Evolutionary conservation across 371 early-diverging fungal genomes (phyloP).

Genomic region (Mortierella sp.): DNA sequence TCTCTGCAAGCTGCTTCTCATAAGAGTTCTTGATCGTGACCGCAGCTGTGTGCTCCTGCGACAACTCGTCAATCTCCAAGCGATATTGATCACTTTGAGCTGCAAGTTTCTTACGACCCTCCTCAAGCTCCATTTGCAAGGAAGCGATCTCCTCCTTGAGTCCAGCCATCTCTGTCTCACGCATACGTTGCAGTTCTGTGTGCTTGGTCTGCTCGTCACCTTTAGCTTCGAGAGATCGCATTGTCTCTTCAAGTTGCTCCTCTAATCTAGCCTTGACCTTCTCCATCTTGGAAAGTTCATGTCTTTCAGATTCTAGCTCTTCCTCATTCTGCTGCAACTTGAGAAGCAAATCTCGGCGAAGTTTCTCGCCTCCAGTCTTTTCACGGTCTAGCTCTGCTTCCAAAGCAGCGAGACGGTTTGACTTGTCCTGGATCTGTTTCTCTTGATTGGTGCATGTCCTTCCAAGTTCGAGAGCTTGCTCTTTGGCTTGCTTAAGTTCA

Average conservation of each 20-base stretch:
- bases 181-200: slow-evolving; percentile 74
- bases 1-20: slow-evolving; percentile 67
- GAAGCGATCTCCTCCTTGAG: slow-evolving; percentile 71
- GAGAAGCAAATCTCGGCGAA: slow-evolving; percentile 68
- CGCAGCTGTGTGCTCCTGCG: slow-evolving; percentile 39
- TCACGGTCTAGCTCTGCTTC: slow-evolving; percentile 68
- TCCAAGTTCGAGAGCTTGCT: slow-evolving; percentile 64
- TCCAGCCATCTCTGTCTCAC: slow-evolving; percentile 81
- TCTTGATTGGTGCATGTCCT: slow-evolving; percentile 60
- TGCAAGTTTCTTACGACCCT: slow-evolving; percentile 67
- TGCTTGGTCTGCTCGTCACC: slow-evolving; percentile 81
- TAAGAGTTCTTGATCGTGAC: slow-evolving; percentile 59
- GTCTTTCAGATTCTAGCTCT: slow-evolving; percentile 71
- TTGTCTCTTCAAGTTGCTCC: slow-evolving; percentile 71
- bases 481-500: slow-evolving; percentile 62
- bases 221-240: slow-evolving; percentile 77
- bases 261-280: slow-evolving; percentile 71
- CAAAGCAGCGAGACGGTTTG: slow-evolving; percentile 55
- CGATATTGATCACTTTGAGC: slow-evolving; percentile 72
- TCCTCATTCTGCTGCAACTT: slow-evolving; percentile 74
- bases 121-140: slow-evolving; percentile 73
- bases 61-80: slow-evolving; percentile 72
- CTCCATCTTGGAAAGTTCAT: slow-evolving; percentile 69
- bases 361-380: slow-evolving; percentile 66
- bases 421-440: slow-evolving; percentile 61